Percentiles rank a stretch among this genome's conserved stretches.
Evolutionary conservation across 2,329 filamentous ascomycete genomes (phyloP).

Genomic region (Metarhizium sp.): DNA sequence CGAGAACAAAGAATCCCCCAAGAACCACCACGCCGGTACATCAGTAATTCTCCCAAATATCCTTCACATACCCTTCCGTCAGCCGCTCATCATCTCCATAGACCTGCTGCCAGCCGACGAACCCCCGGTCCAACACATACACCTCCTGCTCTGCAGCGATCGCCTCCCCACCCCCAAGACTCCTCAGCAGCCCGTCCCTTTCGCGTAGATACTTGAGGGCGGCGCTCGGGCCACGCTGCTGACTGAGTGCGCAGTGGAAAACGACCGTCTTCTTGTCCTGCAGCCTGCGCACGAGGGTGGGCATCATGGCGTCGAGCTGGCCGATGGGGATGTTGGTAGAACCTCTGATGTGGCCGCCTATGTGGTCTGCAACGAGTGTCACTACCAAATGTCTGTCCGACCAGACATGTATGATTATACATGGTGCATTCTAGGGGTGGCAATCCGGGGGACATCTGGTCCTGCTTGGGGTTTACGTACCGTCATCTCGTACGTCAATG

Average conservation of each 20-base stretch:
- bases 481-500: slow-evolving; percentile 82
- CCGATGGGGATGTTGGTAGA: slow-evolving; percentile 66
- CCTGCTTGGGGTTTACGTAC: slow-evolving; percentile 29
- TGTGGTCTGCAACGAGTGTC: slow-evolving; percentile 52
- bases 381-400: neutral
- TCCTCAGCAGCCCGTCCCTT: slow-evolving; percentile 40
- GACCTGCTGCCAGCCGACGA: slow-evolving; percentile 79
- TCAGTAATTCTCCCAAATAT: slow-evolving; percentile 65
- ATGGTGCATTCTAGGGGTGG: neutral
- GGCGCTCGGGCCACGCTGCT: slow-evolving; percentile 79
- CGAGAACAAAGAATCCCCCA: neutral
- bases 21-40: neutral
- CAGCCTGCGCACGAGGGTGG: slow-evolving; percentile 72
- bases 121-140: slow-evolving; percentile 74
- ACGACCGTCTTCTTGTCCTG: slow-evolving; percentile 73
- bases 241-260: slow-evolving; percentile 89
- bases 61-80: slow-evolving; percentile 76
- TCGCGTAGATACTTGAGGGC: slow-evolving; percentile 73
- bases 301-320: slow-evolving; percentile 65
- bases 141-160: slow-evolving; percentile 53
- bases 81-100: slow-evolving; percentile 69
- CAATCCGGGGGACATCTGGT: neutral
- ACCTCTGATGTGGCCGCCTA: slow-evolving; percentile 80
- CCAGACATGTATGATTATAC: no score
- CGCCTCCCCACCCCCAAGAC: slow-evolving; percentile 18